These are phyloP conservation scores for Pulicaria dysenterica DNA, from an alignment of 129 eudicot genomes.

Conservation along the genomic window DNA sequence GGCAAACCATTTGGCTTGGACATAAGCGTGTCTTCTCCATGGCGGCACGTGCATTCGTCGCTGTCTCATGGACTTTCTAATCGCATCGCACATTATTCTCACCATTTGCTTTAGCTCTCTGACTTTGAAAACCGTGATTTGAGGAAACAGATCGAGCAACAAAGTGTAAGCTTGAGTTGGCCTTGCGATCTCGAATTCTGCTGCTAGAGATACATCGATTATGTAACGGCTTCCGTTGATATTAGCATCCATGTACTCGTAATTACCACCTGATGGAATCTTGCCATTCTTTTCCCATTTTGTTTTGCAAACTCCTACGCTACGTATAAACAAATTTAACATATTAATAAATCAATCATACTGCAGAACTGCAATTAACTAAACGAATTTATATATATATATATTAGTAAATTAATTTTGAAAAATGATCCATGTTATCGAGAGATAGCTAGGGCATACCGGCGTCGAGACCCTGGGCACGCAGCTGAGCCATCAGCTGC, in stretches of 20 bases:
- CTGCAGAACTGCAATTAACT: too few relatives aligned
- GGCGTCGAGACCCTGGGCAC: slow-evolving; percentile 53
- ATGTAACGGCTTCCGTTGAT: slow-evolving; percentile 46
- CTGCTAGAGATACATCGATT: slow-evolving; percentile 44
- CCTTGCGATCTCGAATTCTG: slow-evolving; percentile 66
- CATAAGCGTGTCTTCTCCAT: slow-evolving; percentile 63
- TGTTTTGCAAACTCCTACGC: slow-evolving; percentile 77
- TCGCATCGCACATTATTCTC: slow-evolving; percentile 53
- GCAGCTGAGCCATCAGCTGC: slow-evolving; percentile 46
- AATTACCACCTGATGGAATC: slow-evolving; percentile 52
- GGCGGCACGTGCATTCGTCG: slow-evolving; percentile 53
- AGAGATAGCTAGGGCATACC: slow-evolving; percentile 20
- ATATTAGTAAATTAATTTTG: too few relatives aligned
- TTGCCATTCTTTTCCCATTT: slow-evolving; percentile 62
- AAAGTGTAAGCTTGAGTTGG: slow-evolving; percentile 46
- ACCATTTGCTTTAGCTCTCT: slow-evolving; percentile 49
- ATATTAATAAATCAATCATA: too few relatives aligned
- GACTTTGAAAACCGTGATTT: slow-evolving; percentile 42
- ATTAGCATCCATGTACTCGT: slow-evolving; percentile 64
- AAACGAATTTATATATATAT: too few relatives aligned
- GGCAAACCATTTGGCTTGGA: slow-evolving; percentile 64
- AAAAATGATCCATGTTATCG: background rate
- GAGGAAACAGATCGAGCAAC: slow-evolving; percentile 51
- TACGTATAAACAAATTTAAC: background rate
- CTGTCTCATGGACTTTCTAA: slow-evolving; percentile 51